Evolutionary conservation across 371 early-diverging fungal genomes (phyloP), one percentile per base, ranked within the genome.

Genomic region (Rhizopus delemar): DNA sequence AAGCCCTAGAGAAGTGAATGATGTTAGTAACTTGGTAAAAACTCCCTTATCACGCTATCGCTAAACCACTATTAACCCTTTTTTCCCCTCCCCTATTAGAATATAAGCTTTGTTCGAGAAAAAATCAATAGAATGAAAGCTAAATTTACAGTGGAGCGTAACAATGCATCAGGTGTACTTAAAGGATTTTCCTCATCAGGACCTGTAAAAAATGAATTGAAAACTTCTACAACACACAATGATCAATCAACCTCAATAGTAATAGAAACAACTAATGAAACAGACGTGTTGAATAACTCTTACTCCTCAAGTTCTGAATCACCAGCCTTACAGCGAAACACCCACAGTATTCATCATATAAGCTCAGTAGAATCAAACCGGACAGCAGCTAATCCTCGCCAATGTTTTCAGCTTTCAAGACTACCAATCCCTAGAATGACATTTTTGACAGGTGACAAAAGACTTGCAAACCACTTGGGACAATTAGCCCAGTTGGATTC

Each of bases 1-100:
- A 57, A 78, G 84, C 11, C 78, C 81, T 0, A 67, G 65, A n/a
- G 86, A 87, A 46, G 57, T 87, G 38, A 62, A 70, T 4, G 79
- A 75, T 49, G 79, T 86, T 36, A 69, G 63, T 22, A 53, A 53
- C 2, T 29, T 82, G 70, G 79, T 73, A 68, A 22, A 22, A 22
- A 22, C 22, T 22, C 22, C 22, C 22, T 22, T 22, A 22, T 22
- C 22, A 22, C 22, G 22, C 22, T 22, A 22, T 22, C 22, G 22
- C 22, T 22, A 22, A 22, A 22, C 22, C 22, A 22, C 1, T 22
- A 22, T 22, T 22, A 22, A 22, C 22, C 0, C 22, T 22, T 22
- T 22, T 22, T 22, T 22, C 22, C 2, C 22, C 22, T 22, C 22
- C 22, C 22, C 22, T 22, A 22, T 22, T 22, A 22, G 22, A 22